phyloP scores from a whole-genome alignment of 768 basidiomycete genomes.

The Serendipita sp. region DNA sequence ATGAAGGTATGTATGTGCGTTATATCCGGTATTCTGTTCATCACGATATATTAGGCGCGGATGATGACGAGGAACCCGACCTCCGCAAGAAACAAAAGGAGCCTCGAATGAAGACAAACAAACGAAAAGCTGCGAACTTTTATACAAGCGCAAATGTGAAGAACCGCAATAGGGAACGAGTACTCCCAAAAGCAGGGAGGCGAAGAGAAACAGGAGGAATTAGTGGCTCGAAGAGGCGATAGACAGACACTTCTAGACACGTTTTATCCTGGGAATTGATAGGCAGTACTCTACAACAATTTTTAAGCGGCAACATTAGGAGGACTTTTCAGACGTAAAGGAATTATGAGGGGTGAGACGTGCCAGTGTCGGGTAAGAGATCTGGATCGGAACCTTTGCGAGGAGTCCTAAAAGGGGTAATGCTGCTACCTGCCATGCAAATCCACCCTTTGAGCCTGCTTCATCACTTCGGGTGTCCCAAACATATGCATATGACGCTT shows the following conservation, averaged over 20 bases:
- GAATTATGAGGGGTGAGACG: not conserved
- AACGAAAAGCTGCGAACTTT: slow-evolving; percentile 83
- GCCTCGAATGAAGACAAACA: slow-evolving; percentile 84
- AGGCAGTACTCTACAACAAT: not conserved
- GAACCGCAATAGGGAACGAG: slow-evolving; percentile 35
- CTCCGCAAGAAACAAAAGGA: slow-evolving; percentile 31
- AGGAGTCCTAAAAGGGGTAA: not conserved
- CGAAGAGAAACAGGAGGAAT: not conserved
- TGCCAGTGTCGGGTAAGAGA: not conserved
- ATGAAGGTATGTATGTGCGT: slow-evolving; percentile 10
- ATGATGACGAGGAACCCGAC: slow-evolving; percentile 21
- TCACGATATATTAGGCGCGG: slow-evolving; percentile 8
- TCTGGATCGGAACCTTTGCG: not conserved
- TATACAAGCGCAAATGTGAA: slow-evolving; percentile 74
- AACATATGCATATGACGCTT: not conserved
- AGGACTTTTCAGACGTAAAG: not conserved
- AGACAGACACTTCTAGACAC: not conserved
- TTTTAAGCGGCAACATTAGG: no score
- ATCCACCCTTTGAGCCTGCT: not conserved
- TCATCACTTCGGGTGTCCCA: not conserved
- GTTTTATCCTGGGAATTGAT: not conserved
- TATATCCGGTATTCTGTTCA: not conserved
- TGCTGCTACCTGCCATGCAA: not conserved
- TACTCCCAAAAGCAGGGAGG: not conserved
- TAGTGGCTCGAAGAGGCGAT: not conserved